A percentile compares a stretch with the other conserved stretches of the same genome.
Conservation (phyloP, 2,329 filamentous ascomycete genomes). For the Cladosporium sp. region DNA sequence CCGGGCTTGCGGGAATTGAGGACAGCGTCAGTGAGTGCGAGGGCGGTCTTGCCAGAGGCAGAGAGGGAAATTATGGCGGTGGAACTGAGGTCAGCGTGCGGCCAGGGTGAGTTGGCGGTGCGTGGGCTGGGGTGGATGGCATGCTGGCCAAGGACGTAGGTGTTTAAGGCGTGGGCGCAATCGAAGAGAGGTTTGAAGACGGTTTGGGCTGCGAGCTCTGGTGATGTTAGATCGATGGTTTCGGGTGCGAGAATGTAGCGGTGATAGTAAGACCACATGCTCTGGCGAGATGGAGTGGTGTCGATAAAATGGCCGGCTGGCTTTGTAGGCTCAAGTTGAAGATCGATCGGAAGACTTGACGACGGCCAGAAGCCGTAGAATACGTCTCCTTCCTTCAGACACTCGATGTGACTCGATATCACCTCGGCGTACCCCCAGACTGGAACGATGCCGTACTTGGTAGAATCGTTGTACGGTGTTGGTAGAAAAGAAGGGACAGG, state of each 20-base stretch:
- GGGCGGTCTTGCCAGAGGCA: constrained; percentile 17
- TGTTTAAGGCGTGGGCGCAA: constrained; percentile 14
- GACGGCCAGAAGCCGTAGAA: constrained; percentile 43
- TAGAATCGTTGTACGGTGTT: constrained; percentile 31
- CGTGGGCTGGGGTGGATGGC: constrained; percentile 12
- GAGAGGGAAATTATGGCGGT: constrained; percentile 14
- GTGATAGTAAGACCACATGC: constrained; percentile 43
- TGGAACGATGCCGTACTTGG: constrained; percentile 41
- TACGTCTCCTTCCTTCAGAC: constrained; percentile 29
- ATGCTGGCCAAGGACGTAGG: constrained; percentile 12
- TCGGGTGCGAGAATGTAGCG: constrained; percentile 26
- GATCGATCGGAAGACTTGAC: constrained; percentile 32
- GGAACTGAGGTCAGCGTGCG: constrained; percentile 13
- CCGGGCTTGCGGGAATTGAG: constrained; percentile 1
- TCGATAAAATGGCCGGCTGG: constrained; percentile 33
- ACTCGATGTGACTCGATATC: constrained; percentile 35
- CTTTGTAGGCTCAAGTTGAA: constrained; percentile 28
- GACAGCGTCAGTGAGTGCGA: constrained; percentile 14
- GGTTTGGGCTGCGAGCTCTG: constrained; percentile 5
- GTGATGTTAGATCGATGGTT: not conserved
- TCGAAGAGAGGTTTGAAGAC: constrained; percentile 14
- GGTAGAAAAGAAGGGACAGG: constrained; percentile 36
- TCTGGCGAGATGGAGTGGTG: constrained; percentile 31
- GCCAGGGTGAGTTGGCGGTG: not conserved
- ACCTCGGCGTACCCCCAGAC: constrained; percentile 46